Base-by-base conservation (phyloP, 2,329 filamentous ascomycete genomes). In the Trichophyton simii region DNA sequence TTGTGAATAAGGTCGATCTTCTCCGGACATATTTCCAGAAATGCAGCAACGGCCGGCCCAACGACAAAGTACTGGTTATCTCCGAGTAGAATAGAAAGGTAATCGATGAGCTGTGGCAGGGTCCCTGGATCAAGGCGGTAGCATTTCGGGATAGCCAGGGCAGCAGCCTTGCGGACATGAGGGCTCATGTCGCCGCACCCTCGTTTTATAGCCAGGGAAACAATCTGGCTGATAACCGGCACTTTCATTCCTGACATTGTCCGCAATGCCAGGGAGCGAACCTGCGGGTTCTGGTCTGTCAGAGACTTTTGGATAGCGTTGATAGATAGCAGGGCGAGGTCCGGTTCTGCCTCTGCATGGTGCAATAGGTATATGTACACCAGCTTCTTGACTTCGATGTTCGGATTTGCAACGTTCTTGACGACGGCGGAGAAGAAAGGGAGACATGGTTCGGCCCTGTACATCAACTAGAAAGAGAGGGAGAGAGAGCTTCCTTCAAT, bases 271-370 rank as follows among this genome's bases (percentile, higher is more conserved):
- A 99, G 86, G 22, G 92, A 90, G 66, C 94, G 87, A 20, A 96
- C 85, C 71, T 95, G 88, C 1, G 94, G 89, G 72, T 91, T 96
- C 62, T 86, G 81, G 75, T 99, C 94, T 25, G 91, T 95, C 62
- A 99, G 83, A 8, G 92, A 96, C 76, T 96, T 97, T 72, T 99
- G 94, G 68, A 99, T 97, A 5, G 94, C 95, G 76, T 99, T 99
- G 82, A 99, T 96, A 63, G 91, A 96, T 52, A 99, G 82, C 42
- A 99, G 82, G 20, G 94, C 91, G 54, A 96, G 88, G 75, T 99
- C 94, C 62, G 92, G 94, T 71, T 97, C 94, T 65, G 91, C 85
- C 73, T 97, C 94, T 72, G 94, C 94, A 81, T 99, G 91, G 72
- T 95, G 89, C 63, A 97, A 87, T 64, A 99, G 85, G 76, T 96